Evolutionary conservation across 1,139 yeast species (phyloP).

Genomic region (Taphrina deformans): DNA sequence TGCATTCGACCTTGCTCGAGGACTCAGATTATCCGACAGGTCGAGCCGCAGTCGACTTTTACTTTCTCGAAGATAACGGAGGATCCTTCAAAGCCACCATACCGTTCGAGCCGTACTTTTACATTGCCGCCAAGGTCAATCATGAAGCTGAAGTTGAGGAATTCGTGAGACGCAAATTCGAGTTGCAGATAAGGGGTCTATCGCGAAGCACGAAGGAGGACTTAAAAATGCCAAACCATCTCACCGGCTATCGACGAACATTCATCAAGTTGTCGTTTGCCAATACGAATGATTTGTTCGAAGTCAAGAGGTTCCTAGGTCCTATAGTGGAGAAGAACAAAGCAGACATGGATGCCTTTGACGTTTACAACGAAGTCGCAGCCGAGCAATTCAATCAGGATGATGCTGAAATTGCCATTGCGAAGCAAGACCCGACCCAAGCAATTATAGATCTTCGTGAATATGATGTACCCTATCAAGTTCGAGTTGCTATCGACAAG

Average conservation of each 20-base stretch:
- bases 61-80: constrained; percentile 96
- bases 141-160: constrained; percentile 86
- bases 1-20: constrained; percentile 62
- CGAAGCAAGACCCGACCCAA: constrained; percentile 57
- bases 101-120: constrained; percentile 84
- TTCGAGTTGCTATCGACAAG: constrained; percentile 86
- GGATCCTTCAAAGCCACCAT: constrained; percentile 88
- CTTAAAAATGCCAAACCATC: constrained; percentile 75
- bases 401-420: constrained; percentile 36
- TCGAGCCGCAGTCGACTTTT: constrained; percentile 86
- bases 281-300: constrained; percentile 69
- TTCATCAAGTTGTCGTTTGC: constrained; percentile 71
- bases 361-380: constrained; percentile 55
- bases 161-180: constrained; percentile 67
- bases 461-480: constrained; percentile 96
- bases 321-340: constrained; percentile 75
- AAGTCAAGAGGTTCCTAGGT: constrained; percentile 65
- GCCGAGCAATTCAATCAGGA: constrained; percentile 41
- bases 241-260: constrained; percentile 69
- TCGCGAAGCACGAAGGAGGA: constrained; percentile 70
- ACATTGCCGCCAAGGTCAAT: constrained; percentile 65
- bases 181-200: constrained; percentile 59
- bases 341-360: constrained; percentile 63
- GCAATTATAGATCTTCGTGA: constrained; percentile 80
- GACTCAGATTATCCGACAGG: constrained; percentile 61